Base-by-base conservation (phyloP, 1,139 yeast genomes). In the Taphrina communis region DNA sequence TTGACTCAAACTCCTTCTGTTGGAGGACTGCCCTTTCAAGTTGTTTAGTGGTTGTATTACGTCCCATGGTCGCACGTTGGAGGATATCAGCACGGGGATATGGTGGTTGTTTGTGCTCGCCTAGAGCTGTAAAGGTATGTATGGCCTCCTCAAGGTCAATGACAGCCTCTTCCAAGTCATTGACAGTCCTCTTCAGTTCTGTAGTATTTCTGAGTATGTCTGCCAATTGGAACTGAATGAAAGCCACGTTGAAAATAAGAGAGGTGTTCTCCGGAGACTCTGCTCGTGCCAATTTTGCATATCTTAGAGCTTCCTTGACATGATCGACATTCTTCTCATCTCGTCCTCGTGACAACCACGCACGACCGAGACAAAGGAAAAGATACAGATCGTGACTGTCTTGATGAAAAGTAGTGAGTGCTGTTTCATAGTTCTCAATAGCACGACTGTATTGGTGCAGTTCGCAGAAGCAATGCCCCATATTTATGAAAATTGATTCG, bases 391-490 rank as follows among this genome's bases (percentile, higher is more conserved):
- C 87, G 0, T 83, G 81, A 31, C 88, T 87, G 74, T 84, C 84
- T 72, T 89, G 96, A 72, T 90, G 96, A 78, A 93, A 94, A 69
- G 65, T 51, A 4, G 46, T 55, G 19, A 59, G 51, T 11, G 68
- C 69, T 39, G 58, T 36, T 60, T 69, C 71, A 42, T 53, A 69
- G 42, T 65, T 35, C 77, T 95, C 99, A 76, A 93, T 88, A 0
- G 97, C 95, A 75, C 92, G 90, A 19, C 88, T 83, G 76, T 82
- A 92, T 76, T 93, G 96, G 73, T 88, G 88, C 76, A 90, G 83
- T 70, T 93, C 98, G 61, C 89, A 81, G 66, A 90, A 82, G 71
- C 95, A 94, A 78, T 94, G 97, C 0, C 97, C 99, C 76, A 91
- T 81, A 76, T 94, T 94, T 74, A 94, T 81, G 76, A 88, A 90